These are phyloP conservation scores for Choiromyces venosus DNA, from an alignment of 495 filamentous ascomycete genomes.

Conservation along the genomic window DNA sequence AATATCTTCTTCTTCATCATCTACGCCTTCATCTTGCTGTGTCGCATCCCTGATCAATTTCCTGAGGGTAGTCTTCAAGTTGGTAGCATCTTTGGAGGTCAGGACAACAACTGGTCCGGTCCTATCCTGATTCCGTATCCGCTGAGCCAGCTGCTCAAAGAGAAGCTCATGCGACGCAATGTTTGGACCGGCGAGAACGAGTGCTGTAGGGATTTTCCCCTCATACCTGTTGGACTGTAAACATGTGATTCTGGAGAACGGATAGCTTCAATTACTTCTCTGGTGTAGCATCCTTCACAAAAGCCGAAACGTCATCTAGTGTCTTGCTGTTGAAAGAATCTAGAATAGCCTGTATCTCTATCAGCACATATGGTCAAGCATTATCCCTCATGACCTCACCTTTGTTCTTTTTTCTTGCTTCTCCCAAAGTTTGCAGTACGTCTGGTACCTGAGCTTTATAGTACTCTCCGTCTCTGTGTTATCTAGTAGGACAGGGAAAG, in stretches of 20 bases:
- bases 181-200: constrained; percentile 82
- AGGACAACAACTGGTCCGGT: constrained; percentile 59
- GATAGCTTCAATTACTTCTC: constrained; percentile 43
- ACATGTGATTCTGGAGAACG: constrained; percentile 4
- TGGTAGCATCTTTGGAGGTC: constrained; percentile 69
- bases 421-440: constrained; percentile 64
- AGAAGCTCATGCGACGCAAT: constrained; percentile 70
- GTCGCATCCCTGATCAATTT: constrained; percentile 71
- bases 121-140: constrained; percentile 48
- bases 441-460: constrained; percentile 53
- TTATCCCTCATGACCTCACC: constrained; percentile 46
- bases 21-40: constrained; percentile 48
- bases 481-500: constrained; percentile 59
- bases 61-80: constrained; percentile 76
- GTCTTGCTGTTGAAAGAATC: constrained; percentile 58
- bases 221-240: constrained; percentile 43
- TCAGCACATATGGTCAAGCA: neutral
- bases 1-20: constrained; percentile 51
- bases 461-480: constrained; percentile 55
- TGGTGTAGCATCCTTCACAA: constrained; percentile 54
- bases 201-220: constrained; percentile 64
- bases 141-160: constrained; percentile 61
- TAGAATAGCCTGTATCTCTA: constrained; percentile 51
- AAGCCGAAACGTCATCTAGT: constrained; percentile 58
- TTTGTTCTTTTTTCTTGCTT: constrained; percentile 62